A percentile compares a stretch with the other conserved stretches of the same genome.
Conservation (phyloP, 208 protist genomes). For the Trypanosoma platydactyli region DNA sequence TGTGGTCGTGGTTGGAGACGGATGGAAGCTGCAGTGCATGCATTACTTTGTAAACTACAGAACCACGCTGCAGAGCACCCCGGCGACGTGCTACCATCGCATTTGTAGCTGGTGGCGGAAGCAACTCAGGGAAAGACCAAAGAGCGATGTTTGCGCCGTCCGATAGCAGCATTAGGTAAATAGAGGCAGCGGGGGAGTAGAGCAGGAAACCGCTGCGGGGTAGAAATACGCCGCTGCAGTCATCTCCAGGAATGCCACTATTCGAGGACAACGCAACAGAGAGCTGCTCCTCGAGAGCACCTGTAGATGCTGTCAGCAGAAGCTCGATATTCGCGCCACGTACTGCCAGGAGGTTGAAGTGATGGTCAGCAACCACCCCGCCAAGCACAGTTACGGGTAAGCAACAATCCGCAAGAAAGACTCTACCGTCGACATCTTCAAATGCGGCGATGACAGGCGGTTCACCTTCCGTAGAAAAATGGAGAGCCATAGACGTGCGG, state of each 20-base stretch:
- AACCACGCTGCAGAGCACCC: constrained; percentile 9
- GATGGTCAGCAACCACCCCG: not conserved
- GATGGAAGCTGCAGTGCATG: constrained; percentile 26
- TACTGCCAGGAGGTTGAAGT: constrained; percentile 17
- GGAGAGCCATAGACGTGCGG: constrained; percentile 5
- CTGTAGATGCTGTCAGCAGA: not conserved
- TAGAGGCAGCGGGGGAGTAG: constrained; percentile 9
- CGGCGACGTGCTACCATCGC: constrained; percentile 1
- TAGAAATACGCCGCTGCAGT: not conserved
- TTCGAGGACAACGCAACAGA: constrained; percentile 11
- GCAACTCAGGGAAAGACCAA: constrained; percentile 20
- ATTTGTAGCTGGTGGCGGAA: not conserved
- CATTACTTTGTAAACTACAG: constrained; percentile 21
- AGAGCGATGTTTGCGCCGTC: constrained; percentile 12
- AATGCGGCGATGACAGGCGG: constrained; percentile 2
- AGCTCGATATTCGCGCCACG: constrained; percentile 6
- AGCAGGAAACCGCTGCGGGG: constrained; percentile 21
- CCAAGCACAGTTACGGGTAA: not conserved
- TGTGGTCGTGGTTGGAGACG: constrained; percentile 19
- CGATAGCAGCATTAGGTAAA: constrained; percentile 24
- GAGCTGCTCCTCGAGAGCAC: constrained; percentile 15
- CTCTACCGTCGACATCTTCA: constrained; percentile 11
- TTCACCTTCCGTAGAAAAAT: not conserved
- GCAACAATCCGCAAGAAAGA: constrained; percentile 8
- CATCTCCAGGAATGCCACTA: not conserved